Percentiles rank a stretch among this genome's conserved stretches.
Evolutionary conservation across 2,329 filamentous ascomycete species (phyloP).

Genomic region (Hymenoscyphus fructigenus): DNA sequence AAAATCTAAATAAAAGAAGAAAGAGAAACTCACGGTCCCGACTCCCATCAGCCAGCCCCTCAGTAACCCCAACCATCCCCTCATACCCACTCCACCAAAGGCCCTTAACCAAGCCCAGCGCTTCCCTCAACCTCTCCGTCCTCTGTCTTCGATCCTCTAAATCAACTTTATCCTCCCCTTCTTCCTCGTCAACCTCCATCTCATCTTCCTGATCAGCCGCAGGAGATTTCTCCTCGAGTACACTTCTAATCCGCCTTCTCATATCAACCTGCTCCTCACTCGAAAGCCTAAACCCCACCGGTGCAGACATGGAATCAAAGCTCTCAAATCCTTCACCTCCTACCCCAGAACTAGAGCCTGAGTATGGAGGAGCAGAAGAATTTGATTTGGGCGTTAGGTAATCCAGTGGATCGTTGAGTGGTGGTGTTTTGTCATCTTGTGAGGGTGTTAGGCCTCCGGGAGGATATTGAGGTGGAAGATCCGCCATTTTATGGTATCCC

Average conservation of each 20-base stretch:
- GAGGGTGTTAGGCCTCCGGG: not conserved
- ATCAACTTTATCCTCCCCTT: conserved; percentile 28
- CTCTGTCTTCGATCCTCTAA: conserved; percentile 31
- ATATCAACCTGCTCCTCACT: conserved; percentile 20
- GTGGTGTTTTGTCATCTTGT: not conserved
- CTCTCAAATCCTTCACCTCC: too few species aligned
- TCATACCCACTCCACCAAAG: conserved; percentile 43
- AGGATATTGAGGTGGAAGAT: not conserved
- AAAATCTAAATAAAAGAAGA: not conserved
- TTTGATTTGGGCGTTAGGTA: not conserved
- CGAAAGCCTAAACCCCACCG: conserved; percentile 7
- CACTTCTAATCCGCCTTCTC: conserved; percentile 23
- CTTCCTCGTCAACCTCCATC: conserved; percentile 23
- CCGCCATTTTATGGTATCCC: not conserved
- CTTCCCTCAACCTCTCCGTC: conserved; percentile 30
- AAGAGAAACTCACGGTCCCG: conserved; percentile 48
- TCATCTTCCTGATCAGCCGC: conserved; percentile 13
- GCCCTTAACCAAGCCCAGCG: conserved; percentile 32
- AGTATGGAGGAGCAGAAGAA: too few species aligned
- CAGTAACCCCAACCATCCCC: conserved; percentile 47
- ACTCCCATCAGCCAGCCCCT: conserved; percentile 55
- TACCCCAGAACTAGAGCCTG: not conserved
- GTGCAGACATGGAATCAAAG: not conserved
- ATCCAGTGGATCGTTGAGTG: conserved; percentile 10
- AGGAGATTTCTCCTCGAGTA: conserved; percentile 24